These are phyloP conservation scores for Colletotrichum siamense DNA, from an alignment of 2,329 filamentous ascomycete species.

Conservation along the genomic window DNA sequence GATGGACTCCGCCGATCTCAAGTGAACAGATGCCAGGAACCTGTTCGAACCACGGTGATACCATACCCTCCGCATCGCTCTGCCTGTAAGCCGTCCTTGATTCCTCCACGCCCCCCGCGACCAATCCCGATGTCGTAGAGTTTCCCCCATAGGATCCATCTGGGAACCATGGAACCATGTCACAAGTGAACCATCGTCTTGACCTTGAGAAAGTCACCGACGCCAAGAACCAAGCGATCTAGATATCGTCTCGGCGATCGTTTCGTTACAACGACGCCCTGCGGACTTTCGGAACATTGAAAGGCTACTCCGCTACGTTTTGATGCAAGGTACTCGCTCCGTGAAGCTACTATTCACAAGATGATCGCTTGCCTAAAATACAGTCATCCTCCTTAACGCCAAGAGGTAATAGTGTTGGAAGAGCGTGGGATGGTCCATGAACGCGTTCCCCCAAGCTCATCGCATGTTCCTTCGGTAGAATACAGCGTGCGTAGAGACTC, in stretches of 20 bases:
- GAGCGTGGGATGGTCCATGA: not conserved
- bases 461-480: not conserved
- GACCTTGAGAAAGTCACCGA: not conserved
- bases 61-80: not conserved
- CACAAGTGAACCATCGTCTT: not conserved
- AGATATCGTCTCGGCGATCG: not conserved
- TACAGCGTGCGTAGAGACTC: not conserved
- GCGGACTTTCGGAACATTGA: not conserved
- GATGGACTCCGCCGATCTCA: not conserved
- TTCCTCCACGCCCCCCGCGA: not conserved
- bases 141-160: not conserved
- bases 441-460: not conserved
- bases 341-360: not conserved
- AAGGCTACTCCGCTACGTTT: not conserved
- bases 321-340: not conserved
- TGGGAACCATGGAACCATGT: not conserved
- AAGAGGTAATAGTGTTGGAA: not conserved
- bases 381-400: not conserved
- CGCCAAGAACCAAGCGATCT: constrained; percentile 1
- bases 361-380: not conserved
- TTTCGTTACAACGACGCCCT: constrained; percentile 5
- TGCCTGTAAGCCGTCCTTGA: not conserved
- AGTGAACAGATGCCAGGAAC: not conserved
- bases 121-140: not conserved
- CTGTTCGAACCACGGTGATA: not conserved